phyloP scores from a whole-genome alignment of 371 early-diverging fungal species.

The Thermomucor indicae-seudaticae region DNA sequence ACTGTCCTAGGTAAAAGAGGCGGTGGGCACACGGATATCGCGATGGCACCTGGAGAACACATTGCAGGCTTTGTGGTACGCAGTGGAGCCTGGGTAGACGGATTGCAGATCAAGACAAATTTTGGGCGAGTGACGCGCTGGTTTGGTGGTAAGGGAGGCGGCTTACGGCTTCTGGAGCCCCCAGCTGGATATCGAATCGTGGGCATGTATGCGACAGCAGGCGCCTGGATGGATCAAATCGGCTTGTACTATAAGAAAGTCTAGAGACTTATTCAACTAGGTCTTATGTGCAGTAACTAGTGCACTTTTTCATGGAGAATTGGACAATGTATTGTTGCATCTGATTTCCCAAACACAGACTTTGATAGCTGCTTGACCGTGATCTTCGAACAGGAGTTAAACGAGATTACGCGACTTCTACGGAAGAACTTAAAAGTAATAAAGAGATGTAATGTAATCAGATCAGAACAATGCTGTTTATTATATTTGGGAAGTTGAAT shows the following conservation, averaged over 20 bases:
- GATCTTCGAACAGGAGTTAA: too few species aligned
- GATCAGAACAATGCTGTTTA: too few species aligned
- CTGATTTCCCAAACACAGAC: too few species aligned
- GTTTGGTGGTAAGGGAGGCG: constrained; percentile 57
- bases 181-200: constrained; percentile 44
- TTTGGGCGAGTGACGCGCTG: constrained; percentile 46
- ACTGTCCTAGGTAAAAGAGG: constrained; percentile 31
- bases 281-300: neutral
- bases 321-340: too few species aligned
- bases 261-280: neutral
- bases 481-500: too few species aligned
- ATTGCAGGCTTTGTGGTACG: constrained; percentile 40
- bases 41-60: constrained; percentile 30
- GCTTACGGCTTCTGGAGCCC: constrained; percentile 28
- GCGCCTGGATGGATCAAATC: constrained; percentile 48
- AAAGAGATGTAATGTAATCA: too few species aligned
- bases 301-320: neutral
- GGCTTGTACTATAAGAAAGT: constrained; percentile 20
- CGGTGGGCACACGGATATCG: constrained; percentile 23
- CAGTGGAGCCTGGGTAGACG: constrained; percentile 61
- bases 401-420: neutral
- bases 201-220: constrained; percentile 50
- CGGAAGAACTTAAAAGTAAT: neutral
- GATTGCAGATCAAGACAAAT: constrained; percentile 49
- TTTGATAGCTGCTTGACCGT: too few species aligned